Percentiles rank a stretch among this genome's conserved stretches.
These are phyloP conservation scores for Penicillium oxalicum DNA, from an alignment of 2,329 filamentous ascomycete species.

Conservation along the genomic window DNA sequence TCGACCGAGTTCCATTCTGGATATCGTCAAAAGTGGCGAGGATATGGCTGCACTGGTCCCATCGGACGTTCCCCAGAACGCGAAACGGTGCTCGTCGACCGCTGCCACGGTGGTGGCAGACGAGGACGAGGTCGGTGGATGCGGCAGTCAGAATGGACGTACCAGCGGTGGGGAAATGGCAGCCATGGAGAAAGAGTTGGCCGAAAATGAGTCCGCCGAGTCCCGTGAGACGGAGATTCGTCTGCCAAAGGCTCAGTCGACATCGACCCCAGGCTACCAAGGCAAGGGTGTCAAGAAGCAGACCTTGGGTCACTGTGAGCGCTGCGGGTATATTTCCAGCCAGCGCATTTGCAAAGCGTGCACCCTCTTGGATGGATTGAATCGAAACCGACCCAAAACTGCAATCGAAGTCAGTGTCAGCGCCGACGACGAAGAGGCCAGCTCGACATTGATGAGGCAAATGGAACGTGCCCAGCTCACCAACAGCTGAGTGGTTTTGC, in stretches of 20 bases:
- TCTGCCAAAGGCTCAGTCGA: slow-evolving; percentile 14
- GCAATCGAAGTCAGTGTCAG: slow-evolving; percentile 39
- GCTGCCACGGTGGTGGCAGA: slow-evolving; percentile 16
- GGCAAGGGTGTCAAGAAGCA: slow-evolving; percentile 53
- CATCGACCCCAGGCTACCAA: slow-evolving; percentile 16
- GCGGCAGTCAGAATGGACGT: slow-evolving; percentile 64
- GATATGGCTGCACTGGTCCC: slow-evolving; percentile 91
- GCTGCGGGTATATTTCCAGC: slow-evolving; percentile 92
- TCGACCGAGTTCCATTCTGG: slow-evolving; percentile 85
- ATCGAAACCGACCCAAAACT: slow-evolving; percentile 59
- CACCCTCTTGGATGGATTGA: slow-evolving; percentile 78
- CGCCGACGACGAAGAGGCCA: slow-evolving; percentile 47
- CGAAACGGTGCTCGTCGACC: slow-evolving; percentile 18
- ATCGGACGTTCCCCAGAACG: slow-evolving; percentile 43
- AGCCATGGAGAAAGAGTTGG: slow-evolving; percentile 69
- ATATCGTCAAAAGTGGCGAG: slow-evolving; percentile 90
- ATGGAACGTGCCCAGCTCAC: slow-evolving; percentile 45
- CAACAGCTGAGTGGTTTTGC: slow-evolving; percentile 22
- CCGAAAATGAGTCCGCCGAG: slow-evolving; percentile 56
- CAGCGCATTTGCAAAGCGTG: slow-evolving; percentile 93
- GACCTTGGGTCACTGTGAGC: slow-evolving; percentile 69
- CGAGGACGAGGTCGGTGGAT: slow-evolving; percentile 60
- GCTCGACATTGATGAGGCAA: slow-evolving; percentile 46
- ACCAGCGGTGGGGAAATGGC: slow-evolving; percentile 71
- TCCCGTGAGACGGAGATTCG: slow-evolving; percentile 63